phyloP scores from a whole-genome alignment of 345 rosid species.

The Boechera retrofracta region DNA sequence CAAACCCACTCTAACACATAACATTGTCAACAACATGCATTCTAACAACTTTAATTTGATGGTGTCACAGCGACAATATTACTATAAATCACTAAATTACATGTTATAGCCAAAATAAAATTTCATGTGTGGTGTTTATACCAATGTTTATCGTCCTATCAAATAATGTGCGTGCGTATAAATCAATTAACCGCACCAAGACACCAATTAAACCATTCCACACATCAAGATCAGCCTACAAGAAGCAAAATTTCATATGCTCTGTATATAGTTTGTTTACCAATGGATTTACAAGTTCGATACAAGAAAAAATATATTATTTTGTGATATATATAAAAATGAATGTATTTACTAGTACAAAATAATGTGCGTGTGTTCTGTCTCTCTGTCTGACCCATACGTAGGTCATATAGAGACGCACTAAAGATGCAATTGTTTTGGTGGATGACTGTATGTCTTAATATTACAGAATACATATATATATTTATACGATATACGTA shows the following conservation, averaged over 20 bases:
- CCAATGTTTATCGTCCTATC: constrained; percentile 5
- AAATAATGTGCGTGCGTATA: background rate
- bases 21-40: background rate
- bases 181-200: constrained; percentile 10
- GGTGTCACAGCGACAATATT: background rate
- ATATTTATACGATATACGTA: constrained; percentile 27
- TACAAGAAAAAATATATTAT: background rate
- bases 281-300: constrained; percentile 22
- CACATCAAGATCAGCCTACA: constrained; percentile 13
- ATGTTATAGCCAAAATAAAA: background rate
- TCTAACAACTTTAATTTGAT: too few species aligned
- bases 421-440: constrained; percentile 31
- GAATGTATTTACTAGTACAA: background rate
- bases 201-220: constrained; percentile 3
- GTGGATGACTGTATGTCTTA: constrained; percentile 28
- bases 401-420: constrained; percentile 38
- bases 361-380: constrained; percentile 32
- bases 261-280: background rate
- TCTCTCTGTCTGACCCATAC: constrained; percentile 28
- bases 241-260: background rate
- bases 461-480: background rate
- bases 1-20: background rate
- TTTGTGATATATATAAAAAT: background rate
- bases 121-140: background rate
- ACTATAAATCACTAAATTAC: background rate